phyloP scores from a whole-genome alignment of 1,284 basidiomycete genomes.

The Exobasidium rhododendri region DNA sequence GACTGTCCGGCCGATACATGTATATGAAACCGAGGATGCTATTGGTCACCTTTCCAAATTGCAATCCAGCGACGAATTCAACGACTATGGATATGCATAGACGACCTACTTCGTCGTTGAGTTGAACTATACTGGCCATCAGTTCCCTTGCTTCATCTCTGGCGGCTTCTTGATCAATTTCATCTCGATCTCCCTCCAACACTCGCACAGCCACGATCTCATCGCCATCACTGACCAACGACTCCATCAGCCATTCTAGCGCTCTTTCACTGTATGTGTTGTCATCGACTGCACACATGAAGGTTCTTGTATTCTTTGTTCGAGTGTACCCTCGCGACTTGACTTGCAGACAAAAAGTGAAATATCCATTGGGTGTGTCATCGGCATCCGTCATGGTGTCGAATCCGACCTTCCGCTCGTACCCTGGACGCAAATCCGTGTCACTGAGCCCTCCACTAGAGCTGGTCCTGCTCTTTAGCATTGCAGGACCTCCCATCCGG shows the following conservation, averaged over 20 bases:
- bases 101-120: constrained; percentile 74
- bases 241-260: constrained; percentile 64
- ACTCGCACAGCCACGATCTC: constrained; percentile 89
- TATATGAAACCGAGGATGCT: constrained; percentile 76
- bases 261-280: constrained; percentile 59
- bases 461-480: constrained; percentile 5
- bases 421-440: constrained; percentile 28
- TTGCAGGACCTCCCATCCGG: constrained; percentile 1
- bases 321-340: constrained; percentile 79
- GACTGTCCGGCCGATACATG: constrained; percentile 88
- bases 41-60: constrained; percentile 65
- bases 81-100: constrained; percentile 85
- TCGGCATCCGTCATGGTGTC: constrained; percentile 54
- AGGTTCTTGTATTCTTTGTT: constrained; percentile 77
- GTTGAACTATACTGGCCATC: constrained; percentile 75
- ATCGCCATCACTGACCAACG: constrained; percentile 84
- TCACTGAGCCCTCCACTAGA: constrained; percentile 33
- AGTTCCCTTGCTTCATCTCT: constrained; percentile 82
- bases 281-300: constrained; percentile 81
- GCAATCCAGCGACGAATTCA: constrained; percentile 79
- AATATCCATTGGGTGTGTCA: constrained; percentile 39
- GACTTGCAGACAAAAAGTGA: constrained; percentile 62
- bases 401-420: constrained; percentile 51
- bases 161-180: constrained; percentile 68
- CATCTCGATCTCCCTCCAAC: constrained; percentile 72